These are phyloP conservation scores for Rhizophlyctis rosea DNA, from an alignment of 192 early-diverging fungal species.

Conservation along the genomic window DNA sequence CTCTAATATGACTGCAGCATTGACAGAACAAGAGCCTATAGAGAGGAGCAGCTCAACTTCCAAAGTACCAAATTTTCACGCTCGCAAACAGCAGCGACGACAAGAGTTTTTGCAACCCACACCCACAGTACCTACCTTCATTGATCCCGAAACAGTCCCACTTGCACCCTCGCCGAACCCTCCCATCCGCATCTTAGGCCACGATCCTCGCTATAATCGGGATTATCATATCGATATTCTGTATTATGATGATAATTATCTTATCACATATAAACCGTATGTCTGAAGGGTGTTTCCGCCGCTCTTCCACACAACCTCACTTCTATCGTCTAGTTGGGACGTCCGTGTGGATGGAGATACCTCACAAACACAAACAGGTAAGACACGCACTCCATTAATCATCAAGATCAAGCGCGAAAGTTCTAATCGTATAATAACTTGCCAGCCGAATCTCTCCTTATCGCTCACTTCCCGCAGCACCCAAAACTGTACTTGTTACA, in stretches of 20 bases:
- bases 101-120: too few relatives aligned
- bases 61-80: too few relatives aligned
- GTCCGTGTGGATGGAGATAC: conserved; percentile 28
- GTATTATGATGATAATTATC: conserved; percentile 17
- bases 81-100: too few relatives aligned
- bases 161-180: conserved; percentile 14
- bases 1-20: too few relatives aligned
- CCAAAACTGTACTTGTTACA: conserved; percentile 34
- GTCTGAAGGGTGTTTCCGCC: too few relatives aligned
- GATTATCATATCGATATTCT: conserved; percentile 23
- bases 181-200: conserved; percentile 4
- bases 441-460: conserved; percentile 22
- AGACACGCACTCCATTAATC: too few relatives aligned
- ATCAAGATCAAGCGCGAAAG: too few relatives aligned
- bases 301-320: conserved; percentile 13
- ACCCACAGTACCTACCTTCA: too few relatives aligned
- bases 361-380: too few relatives aligned
- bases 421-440: too few relatives aligned
- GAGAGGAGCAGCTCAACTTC: too few relatives aligned
- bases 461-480: conserved; percentile 17
- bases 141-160: background rate
- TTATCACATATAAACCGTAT: background rate
- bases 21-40: too few relatives aligned
- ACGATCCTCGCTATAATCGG: conserved; percentile 26
- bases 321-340: conserved; percentile 26